Base-by-base conservation (phyloP, 352 stramenopile species). In the Thraustochytrium sp. region DNA sequence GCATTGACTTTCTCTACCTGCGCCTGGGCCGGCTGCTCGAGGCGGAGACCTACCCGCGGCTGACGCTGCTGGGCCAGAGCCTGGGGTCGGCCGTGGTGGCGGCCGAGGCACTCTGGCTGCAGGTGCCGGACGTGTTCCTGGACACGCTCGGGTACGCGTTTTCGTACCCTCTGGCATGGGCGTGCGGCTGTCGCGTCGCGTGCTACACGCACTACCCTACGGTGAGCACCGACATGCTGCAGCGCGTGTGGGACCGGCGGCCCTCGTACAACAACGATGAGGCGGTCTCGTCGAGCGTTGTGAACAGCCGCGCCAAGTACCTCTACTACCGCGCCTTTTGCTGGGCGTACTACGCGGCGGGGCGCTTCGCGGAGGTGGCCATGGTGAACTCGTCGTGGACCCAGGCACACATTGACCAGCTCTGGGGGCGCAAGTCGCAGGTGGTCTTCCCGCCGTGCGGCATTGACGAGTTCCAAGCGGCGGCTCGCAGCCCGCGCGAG, bases 381-480 rank as follows among this genome's bases (percentile, higher is more conserved):
- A 97, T 99, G 90, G 96, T 98, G 46, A 99, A 99, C 89, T 98
- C 95, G 2, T 95, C 92, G 49, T 99, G 97, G 97, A 99, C 97
- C 11, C 92, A 91, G 80, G 92, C 92, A 76, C 97, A 99, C 86
- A 94, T 99, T 72, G 84, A 91, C 63, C 87, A 90, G 38, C 87
- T 99, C 0, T 99, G 97, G 97, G 85, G 84, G 31, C 89, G 91
- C 46, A 42, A 62, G 5, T 38, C 76, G 3, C 87, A 59, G 86
- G 49, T 91, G 42, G 92, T 99, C 13, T 99, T 97, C 87, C 97
- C 97, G 37, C 96, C 97, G 1, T 99, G 96, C 86, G 94, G 97
- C 51, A 92, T 92, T 13, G 92, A 92, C 85, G 89, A 89, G 61
- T 92, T 97, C 56, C 40, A 86, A 18, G 23, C 54, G 42, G 86